Evolutionary conservation across 306 rosid genomes (phyloP).

Genomic region (Malus domestica): DNA sequence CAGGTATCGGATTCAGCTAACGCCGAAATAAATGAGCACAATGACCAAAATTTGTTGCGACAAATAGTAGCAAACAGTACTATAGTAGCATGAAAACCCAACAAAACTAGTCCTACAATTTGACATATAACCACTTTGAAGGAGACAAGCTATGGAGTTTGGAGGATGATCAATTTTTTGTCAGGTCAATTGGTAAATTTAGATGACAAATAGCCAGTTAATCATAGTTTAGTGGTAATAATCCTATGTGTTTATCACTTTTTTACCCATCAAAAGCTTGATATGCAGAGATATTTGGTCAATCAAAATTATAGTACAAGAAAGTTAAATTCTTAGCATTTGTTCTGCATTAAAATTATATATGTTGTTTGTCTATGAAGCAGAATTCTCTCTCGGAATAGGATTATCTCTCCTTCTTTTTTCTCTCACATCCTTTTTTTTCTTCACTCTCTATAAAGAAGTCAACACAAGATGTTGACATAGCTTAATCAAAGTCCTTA

Average conservation of each 20-base stretch:
- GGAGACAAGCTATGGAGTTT: background rate
- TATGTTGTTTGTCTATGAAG: slow-evolving; percentile 16
- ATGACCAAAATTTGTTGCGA: background rate
- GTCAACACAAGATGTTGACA: too few relatives aligned
- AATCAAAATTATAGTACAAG: background rate
- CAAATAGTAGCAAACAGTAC: background rate
- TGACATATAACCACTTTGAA: slow-evolving; percentile 2
- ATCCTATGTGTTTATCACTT: background rate
- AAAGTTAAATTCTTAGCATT: slow-evolving; percentile 8
- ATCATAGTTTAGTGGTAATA: background rate
- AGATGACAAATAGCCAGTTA: background rate
- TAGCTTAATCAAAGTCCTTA: too few relatives aligned
- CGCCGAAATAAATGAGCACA: too few relatives aligned
- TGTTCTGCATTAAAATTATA: slow-evolving; percentile 7
- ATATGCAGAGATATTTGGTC: background rate
- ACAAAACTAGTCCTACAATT: background rate
- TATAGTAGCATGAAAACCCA: background rate
- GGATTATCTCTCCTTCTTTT: too few relatives aligned
- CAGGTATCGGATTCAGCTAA: too few relatives aligned
- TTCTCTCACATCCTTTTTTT: too few relatives aligned
- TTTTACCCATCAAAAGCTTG: background rate
- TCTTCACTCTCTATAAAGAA: too few relatives aligned
- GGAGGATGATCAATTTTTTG: background rate
- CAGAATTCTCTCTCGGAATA: too few relatives aligned
- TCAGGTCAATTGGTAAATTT: background rate